A percentile compares a stretch with the other conserved stretches of the same genome.
Evolutionary conservation across 805 yeast genomes (phyloP).

Genomic region (Candida pini): DNA sequence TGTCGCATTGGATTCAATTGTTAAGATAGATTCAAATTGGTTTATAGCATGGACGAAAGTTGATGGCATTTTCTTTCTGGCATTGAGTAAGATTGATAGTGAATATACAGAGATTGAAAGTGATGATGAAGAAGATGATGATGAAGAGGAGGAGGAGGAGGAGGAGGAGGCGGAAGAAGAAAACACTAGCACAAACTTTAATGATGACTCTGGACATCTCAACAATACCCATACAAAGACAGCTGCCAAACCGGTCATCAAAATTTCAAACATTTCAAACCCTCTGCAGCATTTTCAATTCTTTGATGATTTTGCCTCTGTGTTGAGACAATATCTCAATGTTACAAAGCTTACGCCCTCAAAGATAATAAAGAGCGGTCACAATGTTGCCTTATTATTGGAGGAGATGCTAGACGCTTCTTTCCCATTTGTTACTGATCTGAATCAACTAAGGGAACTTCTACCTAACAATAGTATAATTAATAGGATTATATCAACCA

Average conservation of each 20-base stretch:
- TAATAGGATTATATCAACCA: constrained; percentile 42
- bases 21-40: constrained; percentile 26
- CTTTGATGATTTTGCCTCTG: constrained; percentile 33
- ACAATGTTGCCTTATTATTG: constrained; percentile 62
- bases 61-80: constrained; percentile 14
- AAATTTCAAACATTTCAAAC: constrained; percentile 24
- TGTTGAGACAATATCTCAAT: constrained; percentile 38
- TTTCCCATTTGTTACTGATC: constrained; percentile 65
- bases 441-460: constrained; percentile 60
- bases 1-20: constrained; percentile 19
- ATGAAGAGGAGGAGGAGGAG: constrained; percentile 15
- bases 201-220: background rate
- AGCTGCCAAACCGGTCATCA: background rate
- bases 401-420: constrained; percentile 79
- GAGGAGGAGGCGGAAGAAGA: constrained; percentile 14
- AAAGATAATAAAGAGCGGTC: constrained; percentile 64
- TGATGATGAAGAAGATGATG: constrained; percentile 27
- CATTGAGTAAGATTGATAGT: constrained; percentile 11
- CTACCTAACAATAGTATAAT: constrained; percentile 62
- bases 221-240: background rate
- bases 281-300: constrained; percentile 42
- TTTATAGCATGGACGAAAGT: constrained; percentile 25
- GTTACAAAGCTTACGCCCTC: constrained; percentile 43
- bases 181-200: background rate
- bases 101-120: constrained; percentile 24